These are phyloP conservation scores for Kickxella alabastrina DNA, from an alignment of 192 early-diverging fungal species.

Conservation along the genomic window DNA sequence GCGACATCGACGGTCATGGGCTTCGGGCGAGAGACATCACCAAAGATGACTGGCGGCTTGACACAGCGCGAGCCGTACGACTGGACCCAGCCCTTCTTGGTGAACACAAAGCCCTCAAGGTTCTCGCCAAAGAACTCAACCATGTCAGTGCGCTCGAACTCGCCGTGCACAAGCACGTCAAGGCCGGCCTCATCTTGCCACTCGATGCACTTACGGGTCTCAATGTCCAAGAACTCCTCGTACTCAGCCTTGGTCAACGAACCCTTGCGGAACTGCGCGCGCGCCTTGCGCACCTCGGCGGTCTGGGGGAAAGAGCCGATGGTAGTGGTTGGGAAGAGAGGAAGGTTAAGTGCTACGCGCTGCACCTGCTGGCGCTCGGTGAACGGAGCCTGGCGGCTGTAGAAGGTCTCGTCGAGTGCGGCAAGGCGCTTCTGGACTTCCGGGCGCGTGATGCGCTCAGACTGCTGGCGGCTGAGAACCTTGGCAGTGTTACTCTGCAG, in stretches of 20 bases:
- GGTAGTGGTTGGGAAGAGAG: constrained; percentile 93
- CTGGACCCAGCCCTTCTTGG: constrained; percentile 96
- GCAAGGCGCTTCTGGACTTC: constrained; percentile 73
- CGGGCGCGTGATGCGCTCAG: constrained; percentile 77
- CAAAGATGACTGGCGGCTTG: constrained; percentile 96
- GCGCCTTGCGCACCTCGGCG: constrained; percentile 89
- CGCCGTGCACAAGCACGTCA: constrained; percentile 97
- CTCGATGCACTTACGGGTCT: constrained; percentile 79
- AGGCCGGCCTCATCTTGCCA: constrained; percentile 87
- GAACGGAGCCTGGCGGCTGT: constrained; percentile 74
- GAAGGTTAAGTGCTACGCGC: constrained; percentile 73
- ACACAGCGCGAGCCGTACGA: constrained; percentile 95
- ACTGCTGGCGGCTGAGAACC: constrained; percentile 66
- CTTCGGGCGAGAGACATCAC: constrained; percentile 85
- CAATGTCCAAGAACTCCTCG: constrained; percentile 75
- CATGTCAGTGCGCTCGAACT: constrained; percentile 95
- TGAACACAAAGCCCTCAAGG: constrained; percentile 90
- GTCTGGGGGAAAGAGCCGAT: constrained; percentile 99
- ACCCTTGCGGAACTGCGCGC: constrained; percentile 87
- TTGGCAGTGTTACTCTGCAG: constrained; percentile 70
- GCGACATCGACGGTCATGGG: constrained; percentile 91
- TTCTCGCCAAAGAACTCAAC: constrained; percentile 97
- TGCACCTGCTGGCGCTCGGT: constrained; percentile 67
- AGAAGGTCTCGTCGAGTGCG: constrained; percentile 63
- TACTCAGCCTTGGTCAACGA: constrained; percentile 66